Conservation (phyloP, 768 basidiomycete species). For the Calocera cornea region DNA sequence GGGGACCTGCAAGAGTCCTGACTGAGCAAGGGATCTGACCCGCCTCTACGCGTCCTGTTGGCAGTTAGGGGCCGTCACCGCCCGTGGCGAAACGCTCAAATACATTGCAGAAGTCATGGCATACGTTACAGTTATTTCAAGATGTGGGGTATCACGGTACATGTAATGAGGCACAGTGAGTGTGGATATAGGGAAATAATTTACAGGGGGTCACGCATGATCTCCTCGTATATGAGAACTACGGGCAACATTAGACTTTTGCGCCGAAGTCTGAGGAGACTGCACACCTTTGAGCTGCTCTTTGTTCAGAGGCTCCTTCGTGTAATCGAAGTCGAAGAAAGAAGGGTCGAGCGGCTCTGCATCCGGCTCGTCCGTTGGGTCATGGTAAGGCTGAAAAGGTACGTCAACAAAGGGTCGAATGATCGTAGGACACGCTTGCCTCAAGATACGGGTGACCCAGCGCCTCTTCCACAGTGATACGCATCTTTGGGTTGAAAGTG, state of each 20-base stretch:
- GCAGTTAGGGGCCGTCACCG: no score
- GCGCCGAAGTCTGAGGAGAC: background rate
- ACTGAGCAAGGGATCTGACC: no score
- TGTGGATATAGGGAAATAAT: conserved; percentile 5
- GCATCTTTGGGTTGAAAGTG: conserved; percentile 96
- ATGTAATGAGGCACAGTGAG: conserved; percentile 2
- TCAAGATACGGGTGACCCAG: conserved; percentile 90
- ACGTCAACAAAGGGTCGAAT: conserved; percentile 8
- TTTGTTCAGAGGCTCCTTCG: conserved; percentile 23
- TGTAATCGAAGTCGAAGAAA: conserved; percentile 95
- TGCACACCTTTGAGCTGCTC: background rate
- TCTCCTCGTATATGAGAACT: conserved; percentile 86
- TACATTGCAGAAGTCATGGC: background rate
- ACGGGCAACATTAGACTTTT: conserved; percentile 87
- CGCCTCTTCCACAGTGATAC: conserved; percentile 87
- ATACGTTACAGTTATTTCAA: background rate
- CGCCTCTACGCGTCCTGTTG: no score
- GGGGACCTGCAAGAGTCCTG: no score
- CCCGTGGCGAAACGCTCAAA: background rate
- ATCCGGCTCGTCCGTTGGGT: conserved; percentile 91
- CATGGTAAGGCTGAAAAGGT: conserved; percentile 41
- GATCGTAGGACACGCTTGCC: conserved; percentile 20
- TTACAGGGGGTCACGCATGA: conserved; percentile 35
- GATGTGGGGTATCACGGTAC: background rate
- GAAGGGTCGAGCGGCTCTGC: conserved; percentile 90